Conservation (phyloP, 2,329 filamentous ascomycete species). For the Calonectria fujianensis region DNA sequence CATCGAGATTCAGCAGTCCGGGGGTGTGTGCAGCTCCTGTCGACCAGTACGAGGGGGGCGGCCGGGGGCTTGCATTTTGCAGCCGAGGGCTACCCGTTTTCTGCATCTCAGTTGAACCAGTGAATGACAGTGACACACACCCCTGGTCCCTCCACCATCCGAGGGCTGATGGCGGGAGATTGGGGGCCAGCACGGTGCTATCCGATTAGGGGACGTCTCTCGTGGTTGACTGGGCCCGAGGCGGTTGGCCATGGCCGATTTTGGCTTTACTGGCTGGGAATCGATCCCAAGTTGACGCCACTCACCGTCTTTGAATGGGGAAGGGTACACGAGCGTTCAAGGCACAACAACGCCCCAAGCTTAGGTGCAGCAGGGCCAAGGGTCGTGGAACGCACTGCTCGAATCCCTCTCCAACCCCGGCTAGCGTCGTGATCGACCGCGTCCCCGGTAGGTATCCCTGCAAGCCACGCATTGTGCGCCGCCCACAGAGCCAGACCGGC, state of each 20-base stretch:
- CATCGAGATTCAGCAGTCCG: constrained; percentile 24
- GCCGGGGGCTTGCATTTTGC: constrained; percentile 20
- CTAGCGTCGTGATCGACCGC: constrained; percentile 52
- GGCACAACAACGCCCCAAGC: constrained; percentile 12
- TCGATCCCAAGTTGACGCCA: constrained; percentile 26
- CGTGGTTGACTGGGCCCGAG: neutral
- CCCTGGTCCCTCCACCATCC: neutral
- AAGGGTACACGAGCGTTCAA: constrained; percentile 22
- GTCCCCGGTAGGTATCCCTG: constrained; percentile 48
- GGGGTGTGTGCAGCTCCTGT: constrained; percentile 1
- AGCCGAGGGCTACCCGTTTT: constrained; percentile 18
- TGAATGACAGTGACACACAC: constrained; percentile 21
- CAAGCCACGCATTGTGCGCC: constrained; percentile 42
- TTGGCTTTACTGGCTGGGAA: constrained; percentile 20
- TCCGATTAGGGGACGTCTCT: constrained; percentile 10
- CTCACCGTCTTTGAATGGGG: constrained; percentile 10
- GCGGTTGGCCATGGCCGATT: constrained; percentile 2
- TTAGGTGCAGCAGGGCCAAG: constrained; percentile 15
- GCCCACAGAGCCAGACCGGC: constrained; percentile 1
- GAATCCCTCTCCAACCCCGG: constrained; percentile 35
- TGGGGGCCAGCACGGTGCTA: constrained; percentile 17
- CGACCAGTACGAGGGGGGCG: neutral
- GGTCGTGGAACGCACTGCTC: constrained; percentile 19
- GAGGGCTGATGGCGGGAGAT: constrained; percentile 21
- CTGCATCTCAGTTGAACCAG: constrained; percentile 19